Evolutionary conservation across 208 protist genomes (phyloP).

Genomic region (Zelonia costaricensis): DNA sequence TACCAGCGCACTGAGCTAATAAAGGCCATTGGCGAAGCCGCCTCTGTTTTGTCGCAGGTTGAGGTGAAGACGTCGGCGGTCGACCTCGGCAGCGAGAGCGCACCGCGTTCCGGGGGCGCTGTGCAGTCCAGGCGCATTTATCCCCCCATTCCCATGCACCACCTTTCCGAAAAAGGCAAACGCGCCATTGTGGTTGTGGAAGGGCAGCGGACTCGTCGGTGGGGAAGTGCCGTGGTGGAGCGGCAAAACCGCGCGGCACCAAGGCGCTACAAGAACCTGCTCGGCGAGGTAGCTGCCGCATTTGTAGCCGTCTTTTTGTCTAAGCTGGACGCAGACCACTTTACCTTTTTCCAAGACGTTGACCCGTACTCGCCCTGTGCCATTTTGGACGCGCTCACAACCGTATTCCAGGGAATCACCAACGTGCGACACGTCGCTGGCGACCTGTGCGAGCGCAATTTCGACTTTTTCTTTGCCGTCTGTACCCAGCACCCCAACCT

Average conservation of each 20-base stretch:
- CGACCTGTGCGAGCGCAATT: conserved; percentile 26
- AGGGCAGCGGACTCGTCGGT: conserved; percentile 61
- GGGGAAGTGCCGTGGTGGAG: conserved; percentile 52
- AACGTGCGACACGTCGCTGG: conserved; percentile 33
- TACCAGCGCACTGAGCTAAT: conserved; percentile 67
- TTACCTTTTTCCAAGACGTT: conserved; percentile 59
- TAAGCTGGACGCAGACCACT: conserved; percentile 54
- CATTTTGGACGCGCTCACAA: conserved; percentile 36
- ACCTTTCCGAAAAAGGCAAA: conserved; percentile 3
- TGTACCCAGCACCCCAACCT: conserved; percentile 28
- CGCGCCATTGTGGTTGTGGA: conserved; percentile 45
- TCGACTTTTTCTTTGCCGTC: conserved; percentile 37
- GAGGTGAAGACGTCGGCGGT: neutral
- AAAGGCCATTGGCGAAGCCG: conserved; percentile 65
- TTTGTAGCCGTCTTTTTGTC: conserved; percentile 61
- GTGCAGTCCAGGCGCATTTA: conserved; percentile 48
- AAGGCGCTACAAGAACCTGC: conserved; percentile 37
- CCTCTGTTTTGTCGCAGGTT: conserved; percentile 43
- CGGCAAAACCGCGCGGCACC: conserved; percentile 11
- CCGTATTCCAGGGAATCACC: conserved; percentile 38
- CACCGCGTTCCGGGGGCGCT: neutral
- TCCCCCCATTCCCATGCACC: conserved; percentile 55
- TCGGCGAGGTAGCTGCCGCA: conserved; percentile 40
- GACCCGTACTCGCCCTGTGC: conserved; percentile 68
- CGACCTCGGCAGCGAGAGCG: neutral